A percentile compares a stretch with the other conserved stretches of the same genome.
Conservation (phyloP, 176 grass and related monocot genomes). For the Hordeum vulgare region MorexV3_pseudomolecules_assembly NC_058523.1:100277759-100278258, state of each 20-base stretch:
- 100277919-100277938: no score
- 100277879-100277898: no score
- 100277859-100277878: no score
- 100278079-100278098: background rate
- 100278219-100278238: background rate
- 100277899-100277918: no score
- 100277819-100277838: no score
- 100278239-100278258: conserved; percentile 63
- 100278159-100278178: background rate
- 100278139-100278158: background rate
- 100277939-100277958: no score
- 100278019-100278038: background rate
- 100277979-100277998: no score
- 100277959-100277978: no score
- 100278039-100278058: background rate
- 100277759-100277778: no score
- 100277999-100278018: background rate
- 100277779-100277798: no score
- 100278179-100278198: background rate
- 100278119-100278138: background rate
- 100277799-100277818: no score
- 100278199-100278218: background rate
- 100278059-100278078: background rate
- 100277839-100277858: no score
- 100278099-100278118: background rate